A percentile compares a stretch with the other conserved stretches of the same genome.
phyloP scores from a whole-genome alignment of 139 green algal species.

The Prasinococcaceae sp. region DNA sequence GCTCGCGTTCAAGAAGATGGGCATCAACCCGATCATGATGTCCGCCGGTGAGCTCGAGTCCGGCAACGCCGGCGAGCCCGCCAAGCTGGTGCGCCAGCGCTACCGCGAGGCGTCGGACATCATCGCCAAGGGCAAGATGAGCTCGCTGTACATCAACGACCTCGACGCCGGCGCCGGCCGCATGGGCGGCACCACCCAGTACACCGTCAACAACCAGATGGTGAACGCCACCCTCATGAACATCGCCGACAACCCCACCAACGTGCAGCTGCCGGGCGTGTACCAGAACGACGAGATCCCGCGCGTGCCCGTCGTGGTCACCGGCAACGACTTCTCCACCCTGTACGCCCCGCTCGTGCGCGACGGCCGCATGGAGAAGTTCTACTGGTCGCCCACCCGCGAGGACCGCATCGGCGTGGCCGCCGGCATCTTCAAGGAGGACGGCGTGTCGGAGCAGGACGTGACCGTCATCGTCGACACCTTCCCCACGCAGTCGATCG shows the following conservation, averaged over 20 bases:
- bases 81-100: slow-evolving; percentile 92
- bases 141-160: slow-evolving; percentile 98
- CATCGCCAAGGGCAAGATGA: slow-evolving; percentile 99
- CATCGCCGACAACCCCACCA: slow-evolving; percentile 98
- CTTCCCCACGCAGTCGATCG: slow-evolving; percentile 98
- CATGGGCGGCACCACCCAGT: slow-evolving; percentile 93
- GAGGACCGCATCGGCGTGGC: slow-evolving; percentile 91
- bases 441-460: slow-evolving; percentile 26
- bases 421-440: slow-evolving; percentile 91
- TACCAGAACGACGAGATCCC: slow-evolving; percentile 86
- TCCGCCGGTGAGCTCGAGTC: slow-evolving; percentile 95
- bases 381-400: slow-evolving; percentile 90
- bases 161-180: slow-evolving; percentile 89
- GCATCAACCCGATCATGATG: slow-evolving; percentile 95
- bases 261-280: slow-evolving; percentile 94
- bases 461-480: slow-evolving; percentile 63
- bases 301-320: slow-evolving; percentile 87
- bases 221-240: slow-evolving; percentile 99
- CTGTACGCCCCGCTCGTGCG: slow-evolving; percentile 97
- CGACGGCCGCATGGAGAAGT: slow-evolving; percentile 99
- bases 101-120: slow-evolving; percentile 94
- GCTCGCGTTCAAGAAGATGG: slow-evolving; percentile 95
- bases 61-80: slow-evolving; percentile 94
- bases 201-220: slow-evolving; percentile 99
- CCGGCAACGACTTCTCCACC: slow-evolving; percentile 98